These are phyloP conservation scores for Tylopilus sp. DNA, from an alignment of 768 basidiomycete genomes.

Conservation along the genomic window DNA sequence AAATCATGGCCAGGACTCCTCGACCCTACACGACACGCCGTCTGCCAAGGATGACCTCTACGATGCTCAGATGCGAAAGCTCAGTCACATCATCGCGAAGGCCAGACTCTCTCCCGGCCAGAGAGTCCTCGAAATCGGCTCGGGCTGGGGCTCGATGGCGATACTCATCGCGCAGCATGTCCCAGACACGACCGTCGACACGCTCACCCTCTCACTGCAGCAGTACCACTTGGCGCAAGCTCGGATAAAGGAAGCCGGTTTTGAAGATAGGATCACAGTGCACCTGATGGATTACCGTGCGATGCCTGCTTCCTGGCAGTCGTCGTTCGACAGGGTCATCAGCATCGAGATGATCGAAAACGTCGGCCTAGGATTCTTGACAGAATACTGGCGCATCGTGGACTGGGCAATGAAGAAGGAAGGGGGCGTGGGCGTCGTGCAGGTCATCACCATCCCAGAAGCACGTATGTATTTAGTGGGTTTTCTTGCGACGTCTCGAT, in stretches of 20 bases:
- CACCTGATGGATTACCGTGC: slow-evolving; percentile 2
- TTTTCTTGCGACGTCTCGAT: too few species aligned
- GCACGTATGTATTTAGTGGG: too few species aligned
- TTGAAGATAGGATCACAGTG: neutral
- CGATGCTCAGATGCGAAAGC: neutral
- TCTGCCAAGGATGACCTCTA: neutral
- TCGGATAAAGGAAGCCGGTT: neutral
- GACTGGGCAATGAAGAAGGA: too few species aligned
- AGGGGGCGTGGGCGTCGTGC: too few species aligned
- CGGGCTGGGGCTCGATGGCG: neutral
- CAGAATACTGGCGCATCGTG: too few species aligned
- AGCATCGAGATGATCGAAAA: too few species aligned
- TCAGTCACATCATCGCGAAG: neutral
- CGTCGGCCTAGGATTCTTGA: too few species aligned
- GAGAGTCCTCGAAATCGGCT: neutral
- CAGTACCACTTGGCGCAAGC: neutral
- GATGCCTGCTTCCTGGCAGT: slow-evolving; percentile 2
- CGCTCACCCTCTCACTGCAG: neutral
- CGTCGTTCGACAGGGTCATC: neutral
- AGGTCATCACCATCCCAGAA: too few species aligned
- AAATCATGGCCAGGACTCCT: neutral
- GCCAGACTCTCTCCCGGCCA: neutral
- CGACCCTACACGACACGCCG: neutral
- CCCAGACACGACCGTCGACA: neutral
- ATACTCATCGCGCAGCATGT: neutral